A percentile compares a stretch with the other conserved stretches of the same genome.
These are phyloP conservation scores for Scedosporium boydii DNA, from an alignment of 2,329 filamentous ascomycete genomes.

Conservation along the genomic window DNA sequence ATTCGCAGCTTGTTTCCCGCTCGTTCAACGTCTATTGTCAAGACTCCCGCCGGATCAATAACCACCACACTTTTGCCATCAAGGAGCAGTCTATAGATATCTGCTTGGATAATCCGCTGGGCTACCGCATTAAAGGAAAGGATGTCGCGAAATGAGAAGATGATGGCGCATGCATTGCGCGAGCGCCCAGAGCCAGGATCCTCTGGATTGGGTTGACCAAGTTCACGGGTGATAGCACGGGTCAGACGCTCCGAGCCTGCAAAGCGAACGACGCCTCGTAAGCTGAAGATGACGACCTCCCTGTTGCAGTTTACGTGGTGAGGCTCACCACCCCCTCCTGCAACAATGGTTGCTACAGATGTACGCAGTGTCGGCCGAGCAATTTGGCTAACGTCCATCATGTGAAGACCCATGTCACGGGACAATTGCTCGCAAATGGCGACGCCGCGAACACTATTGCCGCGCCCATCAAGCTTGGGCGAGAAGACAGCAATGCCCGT, in stretches of 20 bases:
- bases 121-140: slow-evolving; percentile 22
- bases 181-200: slow-evolving; percentile 18
- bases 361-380: slow-evolving; percentile 19
- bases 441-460: slow-evolving; percentile 22
- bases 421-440: slow-evolving; percentile 21
- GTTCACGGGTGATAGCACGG: slow-evolving; percentile 18
- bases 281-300: slow-evolving; percentile 22
- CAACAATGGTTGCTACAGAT: slow-evolving; percentile 19
- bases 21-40: too few relatives aligned
- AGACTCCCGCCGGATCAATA: slow-evolving; percentile 18
- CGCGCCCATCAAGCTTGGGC: slow-evolving; percentile 21
- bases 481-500: slow-evolving; percentile 22
- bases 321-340: too few relatives aligned
- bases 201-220: slow-evolving; percentile 12
- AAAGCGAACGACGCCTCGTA: slow-evolving; percentile 23
- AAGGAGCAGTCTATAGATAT: slow-evolving; percentile 15
- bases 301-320: slow-evolving; percentile 14
- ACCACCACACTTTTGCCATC: slow-evolving; percentile 19
- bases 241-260: slow-evolving; percentile 22
- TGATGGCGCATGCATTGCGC: slow-evolving; percentile 18
- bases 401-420: slow-evolving; percentile 22
- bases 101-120: slow-evolving; percentile 18
- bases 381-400: slow-evolving; percentile 25
- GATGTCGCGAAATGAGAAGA: slow-evolving; percentile 21
- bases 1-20: too few relatives aligned